Base-by-base conservation (phyloP, 371 early-diverging fungal species). In the Mucor mucedo region DNA sequence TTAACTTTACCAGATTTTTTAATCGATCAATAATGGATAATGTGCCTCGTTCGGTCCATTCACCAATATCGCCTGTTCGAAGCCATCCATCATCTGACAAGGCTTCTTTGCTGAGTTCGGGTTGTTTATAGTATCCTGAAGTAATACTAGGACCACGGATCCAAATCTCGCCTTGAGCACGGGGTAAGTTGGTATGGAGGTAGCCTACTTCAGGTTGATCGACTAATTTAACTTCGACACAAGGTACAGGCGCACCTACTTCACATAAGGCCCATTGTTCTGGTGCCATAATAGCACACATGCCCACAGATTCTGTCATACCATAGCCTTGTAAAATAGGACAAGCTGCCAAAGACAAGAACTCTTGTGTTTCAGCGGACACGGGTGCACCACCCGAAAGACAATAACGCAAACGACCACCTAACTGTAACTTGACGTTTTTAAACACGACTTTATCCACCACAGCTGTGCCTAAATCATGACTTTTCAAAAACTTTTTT, bases 371-470 rank as follows among this genome's bases (percentile, higher is more conserved):
- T 41, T 93, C 91, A 47, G 71, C 57, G 28, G 94, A 89, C 41
- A 99, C 83, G 38, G 99, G 95, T 3, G 99, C 99, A 63, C 98
- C 97, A 63, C 99, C 99, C 33, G 91, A 92, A n/a, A 99, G 79
- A 41, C 93, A 92, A 73, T 90, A 87, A 63, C 88, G 80, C 40
- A 99, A 84, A 10, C 93, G 81, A 35, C 99, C 99, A 61, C 99
- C 99, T 64, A 95, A 91, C 60, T 92, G 91, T 54, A 87, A 87
- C 69, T 88, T 83, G 62, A 99, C 92, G 75, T 90, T 90, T 67
- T 90, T 91, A 80, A 99, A 99, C 21, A 99, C 89, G 27, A 94
- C 75, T 16, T 69, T 76, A 77, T 94, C 98, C 47, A 97, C 75
- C 52, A 92, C 71, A 16, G 82, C 76, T 11, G 91, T 89, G 53